Evolutionary conservation across 2,329 filamentous ascomycete genomes (phyloP).

Genomic region (Phialophora verrucosa): DNA sequence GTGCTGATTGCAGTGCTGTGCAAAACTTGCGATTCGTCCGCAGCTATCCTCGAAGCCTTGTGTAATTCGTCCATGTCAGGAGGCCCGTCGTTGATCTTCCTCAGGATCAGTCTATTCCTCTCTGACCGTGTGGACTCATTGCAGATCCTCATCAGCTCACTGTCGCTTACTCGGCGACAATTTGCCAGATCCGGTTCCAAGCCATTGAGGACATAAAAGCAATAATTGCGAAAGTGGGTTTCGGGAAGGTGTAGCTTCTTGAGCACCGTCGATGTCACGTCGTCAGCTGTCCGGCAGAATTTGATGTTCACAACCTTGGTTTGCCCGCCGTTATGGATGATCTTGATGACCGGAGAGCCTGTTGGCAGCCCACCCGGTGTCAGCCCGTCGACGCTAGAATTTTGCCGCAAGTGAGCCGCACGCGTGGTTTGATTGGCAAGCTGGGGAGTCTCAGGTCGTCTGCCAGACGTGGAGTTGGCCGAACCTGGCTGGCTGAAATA

Average conservation of each 20-base stretch:
- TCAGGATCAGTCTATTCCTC: conserved; percentile 84
- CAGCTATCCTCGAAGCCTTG: conserved; percentile 83
- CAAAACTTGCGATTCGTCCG: conserved; percentile 80
- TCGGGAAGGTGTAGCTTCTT: conserved; percentile 87
- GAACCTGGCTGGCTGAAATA: conserved; percentile 64
- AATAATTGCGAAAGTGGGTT: conserved; percentile 92
- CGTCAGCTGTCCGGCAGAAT: conserved; percentile 87
- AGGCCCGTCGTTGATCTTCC: conserved; percentile 90
- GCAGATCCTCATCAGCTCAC: conserved; percentile 88
- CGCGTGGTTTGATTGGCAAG: conserved; percentile 67
- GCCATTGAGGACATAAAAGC: conserved; percentile 91
- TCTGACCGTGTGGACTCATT: conserved; percentile 84
- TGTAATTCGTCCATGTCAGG: conserved; percentile 86
- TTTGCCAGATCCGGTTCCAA: conserved; percentile 80
- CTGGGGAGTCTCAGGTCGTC: conserved; percentile 65
- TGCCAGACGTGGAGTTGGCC: conserved; percentile 58
- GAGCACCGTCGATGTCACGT: conserved; percentile 87
- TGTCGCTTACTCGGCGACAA: conserved; percentile 82
- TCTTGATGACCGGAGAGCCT: conserved; percentile 86
- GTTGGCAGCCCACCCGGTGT: conserved; percentile 84
- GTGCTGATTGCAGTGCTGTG: conserved; percentile 66
- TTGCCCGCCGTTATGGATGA: conserved; percentile 88
- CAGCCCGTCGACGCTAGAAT: conserved; percentile 82
- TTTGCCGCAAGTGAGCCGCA: conserved; percentile 74
- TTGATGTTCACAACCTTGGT: conserved; percentile 94